Conservation (phyloP, 306 rosid genomes). For the Sicyos baderoa region DNA sequence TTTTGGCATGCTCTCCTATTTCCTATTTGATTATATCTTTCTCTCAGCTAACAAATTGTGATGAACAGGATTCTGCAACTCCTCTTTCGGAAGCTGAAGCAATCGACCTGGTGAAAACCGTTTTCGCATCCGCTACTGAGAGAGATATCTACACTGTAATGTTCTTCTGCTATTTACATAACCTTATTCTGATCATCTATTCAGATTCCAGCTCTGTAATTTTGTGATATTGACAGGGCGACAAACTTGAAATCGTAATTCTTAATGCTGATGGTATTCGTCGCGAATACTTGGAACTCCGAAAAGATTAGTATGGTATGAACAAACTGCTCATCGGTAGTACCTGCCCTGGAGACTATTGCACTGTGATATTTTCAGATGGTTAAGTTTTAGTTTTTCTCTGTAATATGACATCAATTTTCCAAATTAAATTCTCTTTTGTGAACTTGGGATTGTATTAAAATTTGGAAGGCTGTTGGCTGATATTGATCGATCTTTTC, state of each 20-base stretch:
- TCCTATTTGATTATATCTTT: slow-evolving; percentile 3
- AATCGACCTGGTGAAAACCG: slow-evolving; percentile 73
- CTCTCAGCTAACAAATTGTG: slow-evolving; percentile 9
- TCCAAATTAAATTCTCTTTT: background rate
- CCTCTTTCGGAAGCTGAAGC: slow-evolving; percentile 88
- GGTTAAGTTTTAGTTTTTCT: slow-evolving; percentile 5
- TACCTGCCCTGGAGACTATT: background rate
- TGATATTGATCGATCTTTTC: background rate
- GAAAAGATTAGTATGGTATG: slow-evolving; percentile 53
- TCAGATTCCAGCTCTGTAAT: background rate
- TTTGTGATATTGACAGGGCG: slow-evolving; percentile 50
- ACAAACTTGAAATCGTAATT: slow-evolving; percentile 58
- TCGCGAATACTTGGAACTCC: slow-evolving; percentile 59
- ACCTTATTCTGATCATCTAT: background rate
- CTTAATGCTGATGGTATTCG: slow-evolving; percentile 58
- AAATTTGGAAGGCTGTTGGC: background rate
- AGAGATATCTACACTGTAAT: slow-evolving; percentile 92
- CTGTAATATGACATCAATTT: slow-evolving; percentile 11
- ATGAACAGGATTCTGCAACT: slow-evolving; percentile 74
- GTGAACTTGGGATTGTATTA: slow-evolving; percentile 6
- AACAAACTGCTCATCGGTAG: background rate
- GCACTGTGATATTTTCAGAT: background rate
- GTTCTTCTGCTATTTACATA: slow-evolving; percentile 6
- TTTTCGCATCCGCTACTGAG: slow-evolving; percentile 88
- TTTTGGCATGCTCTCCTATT: background rate